Percentiles rank a stretch among this genome's conserved stretches.
These are phyloP conservation scores for Monosporozyma solicola DNA, from an alignment of 805 yeast species.

Conservation along the genomic window DNA sequence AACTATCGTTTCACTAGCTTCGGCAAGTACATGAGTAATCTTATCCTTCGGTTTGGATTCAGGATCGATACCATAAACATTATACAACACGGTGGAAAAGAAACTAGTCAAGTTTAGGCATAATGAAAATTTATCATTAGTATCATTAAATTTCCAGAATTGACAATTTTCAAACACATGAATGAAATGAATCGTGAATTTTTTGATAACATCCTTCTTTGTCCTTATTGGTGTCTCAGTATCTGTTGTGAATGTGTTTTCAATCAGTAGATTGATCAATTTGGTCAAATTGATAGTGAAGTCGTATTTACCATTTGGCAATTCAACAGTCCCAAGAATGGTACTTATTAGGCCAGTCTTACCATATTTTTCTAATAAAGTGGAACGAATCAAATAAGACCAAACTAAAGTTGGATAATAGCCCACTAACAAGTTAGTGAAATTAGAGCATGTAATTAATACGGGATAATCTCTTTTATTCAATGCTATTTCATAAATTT, in stretches of 20 bases:
- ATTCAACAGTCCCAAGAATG: slow-evolving; percentile 64
- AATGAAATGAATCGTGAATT: slow-evolving; percentile 47
- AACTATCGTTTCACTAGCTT: slow-evolving; percentile 33
- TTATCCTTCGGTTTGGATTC: slow-evolving; percentile 30
- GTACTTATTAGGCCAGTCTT: slow-evolving; percentile 56
- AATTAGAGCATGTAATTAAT: slow-evolving; percentile 38
- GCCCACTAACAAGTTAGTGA: slow-evolving; percentile 41
- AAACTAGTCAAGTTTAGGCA: slow-evolving; percentile 47
- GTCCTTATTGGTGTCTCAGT: slow-evolving; percentile 33
- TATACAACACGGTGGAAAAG: slow-evolving; percentile 45
- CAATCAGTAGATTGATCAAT: slow-evolving; percentile 44
- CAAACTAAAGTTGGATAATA: slow-evolving; percentile 62
- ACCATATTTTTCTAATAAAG: slow-evolving; percentile 50
- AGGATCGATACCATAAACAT: slow-evolving; percentile 48
- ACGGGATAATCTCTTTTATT: slow-evolving; percentile 43
- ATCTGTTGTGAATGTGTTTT: slow-evolving; percentile 29
- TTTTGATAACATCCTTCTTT: slow-evolving; percentile 47
- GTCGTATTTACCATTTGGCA: slow-evolving; percentile 54
- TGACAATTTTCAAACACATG: slow-evolving; percentile 65
- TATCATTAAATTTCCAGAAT: slow-evolving; percentile 55
- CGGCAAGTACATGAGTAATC: slow-evolving; percentile 42
- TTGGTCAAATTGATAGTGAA: slow-evolving; percentile 56
- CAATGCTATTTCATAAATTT: slow-evolving; percentile 60
- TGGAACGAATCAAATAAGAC: slow-evolving; percentile 65
- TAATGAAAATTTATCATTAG: slow-evolving; percentile 51